Evolutionary conservation across 2,329 filamentous ascomycete genomes (phyloP), one percentile per base, ranked within the genome.

Genomic region (Alternaria sp.): DNA sequence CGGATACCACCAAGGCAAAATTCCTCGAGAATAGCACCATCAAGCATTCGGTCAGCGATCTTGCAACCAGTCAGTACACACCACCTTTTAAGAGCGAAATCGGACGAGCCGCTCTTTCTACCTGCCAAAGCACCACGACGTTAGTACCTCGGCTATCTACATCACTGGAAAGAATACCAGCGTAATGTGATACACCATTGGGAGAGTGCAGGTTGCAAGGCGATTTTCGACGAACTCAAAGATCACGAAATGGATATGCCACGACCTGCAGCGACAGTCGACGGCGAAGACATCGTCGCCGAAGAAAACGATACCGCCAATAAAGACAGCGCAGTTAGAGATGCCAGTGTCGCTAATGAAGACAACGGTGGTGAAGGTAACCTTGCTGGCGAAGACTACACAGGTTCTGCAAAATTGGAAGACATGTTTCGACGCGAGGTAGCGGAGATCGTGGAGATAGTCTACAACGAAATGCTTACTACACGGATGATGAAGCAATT

Each of bases 111-210:
- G 7, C 63, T 63, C 6, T 61, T 65, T 36, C 51, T 39, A 14
- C 48, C 54, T 5, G 32, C 54, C 4, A 51, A 60, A 6, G 57
- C 44, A 12, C 46, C 54, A 11, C 59, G 61, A 11, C 47, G 61
- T 6, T 70, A 63, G 68, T 70, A 65, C 36, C 52, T 60, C 4
- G 68, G 63, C 6, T 69, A 68, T 43, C 22, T 69, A 20, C 49
- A 59, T 16, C 57, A 36, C 16, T 70, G 62, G 66, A 49, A 61
- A 2, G 32, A 46, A 7, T 68, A 65, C 51, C 34, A 60, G 2
- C 12, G 20, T 2, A 47, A 46, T 6, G 57, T 52, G 0, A 34
- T 55, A 5, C 20, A 56, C 2, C 44, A 57, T n/a, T 65, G 61
- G 60, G 51, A 42, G 4, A 43, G 38, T 6, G 22, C 39, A 5